Evolutionary conservation across 2,329 filamentous ascomycete genomes (phyloP), one percentile per base, ranked within the genome.

Genomic region (Hypocreales sp.): DNA sequence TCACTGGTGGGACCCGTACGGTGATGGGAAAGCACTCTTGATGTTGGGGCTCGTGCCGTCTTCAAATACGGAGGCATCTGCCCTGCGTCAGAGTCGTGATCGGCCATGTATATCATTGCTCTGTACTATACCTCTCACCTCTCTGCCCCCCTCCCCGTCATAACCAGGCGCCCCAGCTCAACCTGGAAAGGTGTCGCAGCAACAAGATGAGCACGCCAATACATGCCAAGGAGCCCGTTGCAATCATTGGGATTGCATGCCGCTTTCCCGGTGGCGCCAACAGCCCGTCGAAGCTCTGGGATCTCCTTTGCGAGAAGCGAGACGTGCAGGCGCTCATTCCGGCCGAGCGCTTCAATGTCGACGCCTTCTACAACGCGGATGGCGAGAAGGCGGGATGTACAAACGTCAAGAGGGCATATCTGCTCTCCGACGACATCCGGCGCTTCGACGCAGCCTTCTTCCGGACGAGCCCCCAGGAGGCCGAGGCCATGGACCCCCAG

Each of bases 401-500:
- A 9, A 30, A 39, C 18, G 30, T 27, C 5, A 22, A 19, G 38
- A 44, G 20, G 34, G 39, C 11, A 45, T 60, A 61, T 24, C 57
- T 60, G 24, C 35, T 60, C 3, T 39, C 45, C 8, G 40, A 47
- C 6, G 42, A 60, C 28, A 39, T 55, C 4, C 42, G 44, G 14
- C 44, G 37, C 3, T 33, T 39, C 15, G 55, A 60, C 34, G 20
- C 47, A 2, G 31, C 33, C 4, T 57, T 61, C 37, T 62, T 61
- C 37, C 40, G 44, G 23, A 55, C 59, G 23, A 46, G 38, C 2
- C 43, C 47, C 2, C 34, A 43, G 10, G 57, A 61, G 32, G 53
- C 52, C n/a, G 40, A 43, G 25, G 41, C 39, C 15, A 47, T 59
- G 32, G 58, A 62, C 25, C 58, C 58, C 1, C 55, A 60, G 33